Base-by-base conservation (phyloP, 2,329 filamentous ascomycete species). In the Chaetomium sp. region DNA sequence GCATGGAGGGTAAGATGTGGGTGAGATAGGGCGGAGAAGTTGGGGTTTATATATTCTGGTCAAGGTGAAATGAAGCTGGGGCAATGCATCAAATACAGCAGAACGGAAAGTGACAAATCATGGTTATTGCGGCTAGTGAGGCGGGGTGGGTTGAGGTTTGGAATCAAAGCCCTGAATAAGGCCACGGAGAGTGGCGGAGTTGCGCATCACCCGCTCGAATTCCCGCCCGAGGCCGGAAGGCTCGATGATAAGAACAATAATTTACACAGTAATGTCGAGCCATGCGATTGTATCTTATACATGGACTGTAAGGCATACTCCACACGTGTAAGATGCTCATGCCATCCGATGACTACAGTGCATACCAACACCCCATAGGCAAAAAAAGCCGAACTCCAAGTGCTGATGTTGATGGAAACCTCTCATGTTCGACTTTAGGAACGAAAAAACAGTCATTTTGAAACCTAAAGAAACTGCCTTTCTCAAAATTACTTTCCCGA, bases 1-100 rank as follows among this genome's bases (percentile, higher is more conserved):
- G 79, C 70, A 85, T 79, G 72, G 81, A 23, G 81, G 83, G 55
- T 64, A 50, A 49, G 35, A 45, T 47, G 45, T n/a, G 56, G 21
- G 7, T 62, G 55, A 54, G 45, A 49, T 5, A 10, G 56, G 58
- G 61, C n/a, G 45, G 50, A 47, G 53, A 42, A 51, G 57, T 23
- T 55, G 23, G 25, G 27, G 38, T 35, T 60, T 61, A 45, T 60
- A 57, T 56, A 25, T 57, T 54, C 10, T 19, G 12, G 45, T 25
- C 47, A 38, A 27, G 12, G n/a, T 38, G n/a, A 13, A n/a, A 53
- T 21, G 7, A 19, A 35, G 55, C 35, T 62, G 51, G 45, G 38
- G 38, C 38, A 42, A 56, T 51, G 45, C 47, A 61, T 49, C 6
- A 42, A 60, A 42, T 27, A 51, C 27, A 53, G 29, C 55, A 16